Evolutionary conservation across 306 rosid species (phyloP).

Genomic region (Benincasa hispida): DNA sequence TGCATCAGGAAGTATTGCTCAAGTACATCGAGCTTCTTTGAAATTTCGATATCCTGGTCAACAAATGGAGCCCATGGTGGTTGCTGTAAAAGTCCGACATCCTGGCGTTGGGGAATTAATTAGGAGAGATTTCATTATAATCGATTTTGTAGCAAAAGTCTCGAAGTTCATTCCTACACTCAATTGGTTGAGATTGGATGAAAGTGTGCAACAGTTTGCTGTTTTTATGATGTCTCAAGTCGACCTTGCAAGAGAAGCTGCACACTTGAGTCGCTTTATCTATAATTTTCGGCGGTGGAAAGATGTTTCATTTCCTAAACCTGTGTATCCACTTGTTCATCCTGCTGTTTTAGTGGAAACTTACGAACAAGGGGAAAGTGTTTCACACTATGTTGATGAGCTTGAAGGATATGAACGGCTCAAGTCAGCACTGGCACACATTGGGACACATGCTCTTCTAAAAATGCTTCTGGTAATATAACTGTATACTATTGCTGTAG

Average conservation of each 20-base stretch:
- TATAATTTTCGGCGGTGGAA: conserved; percentile 85
- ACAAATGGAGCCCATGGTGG: conserved; percentile 50
- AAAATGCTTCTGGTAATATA: conserved; percentile 92
- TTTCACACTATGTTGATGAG: conserved; percentile 71
- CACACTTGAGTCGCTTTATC: conserved; percentile 88
- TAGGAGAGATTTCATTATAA: conserved; percentile 85
- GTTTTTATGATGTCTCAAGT: conserved; percentile 99
- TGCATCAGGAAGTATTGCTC: conserved; percentile 99
- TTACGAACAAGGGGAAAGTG: conserved; percentile 90
- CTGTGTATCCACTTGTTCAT: conserved; percentile 93
- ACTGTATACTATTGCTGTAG: background rate
- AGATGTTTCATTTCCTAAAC: conserved; percentile 98
- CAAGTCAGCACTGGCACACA: conserved; percentile 90
- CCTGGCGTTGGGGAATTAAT: conserved; percentile 98
- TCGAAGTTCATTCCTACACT: conserved; percentile 74
- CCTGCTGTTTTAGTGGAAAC: conserved; percentile 98
- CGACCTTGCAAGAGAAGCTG: conserved; percentile 99
- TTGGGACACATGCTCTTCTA: conserved; percentile 93
- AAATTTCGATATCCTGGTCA: conserved; percentile 88
- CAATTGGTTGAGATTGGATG: conserved; percentile 93
- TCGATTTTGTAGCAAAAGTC: conserved; percentile 58
- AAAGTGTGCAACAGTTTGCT: conserved; percentile 98
- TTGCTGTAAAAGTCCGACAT: conserved; percentile 95
- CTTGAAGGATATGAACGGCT: conserved; percentile 66
- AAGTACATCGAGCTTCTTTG: conserved; percentile 86